Evolutionary conservation across 1,284 basidiomycete genomes (phyloP).

Genomic region (Calocybe gambosa): DNA sequence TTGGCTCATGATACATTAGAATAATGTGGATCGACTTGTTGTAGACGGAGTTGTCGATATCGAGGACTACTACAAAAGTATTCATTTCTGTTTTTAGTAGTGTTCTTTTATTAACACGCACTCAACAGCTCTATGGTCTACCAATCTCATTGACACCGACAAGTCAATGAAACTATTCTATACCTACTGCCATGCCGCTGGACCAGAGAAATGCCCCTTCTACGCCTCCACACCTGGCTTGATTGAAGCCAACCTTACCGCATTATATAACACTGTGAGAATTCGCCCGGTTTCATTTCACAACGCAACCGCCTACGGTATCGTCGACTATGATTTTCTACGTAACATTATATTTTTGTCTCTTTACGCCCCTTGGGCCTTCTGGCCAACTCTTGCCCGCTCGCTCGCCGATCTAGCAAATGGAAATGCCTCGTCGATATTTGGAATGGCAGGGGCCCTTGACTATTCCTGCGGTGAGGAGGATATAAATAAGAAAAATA

Average conservation of each 20-base stretch:
- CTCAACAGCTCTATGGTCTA: conserved; percentile 20
- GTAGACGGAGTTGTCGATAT: conserved; percentile 35
- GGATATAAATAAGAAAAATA: conserved; percentile 10
- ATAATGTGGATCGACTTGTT: conserved; percentile 32
- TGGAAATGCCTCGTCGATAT: conserved; percentile 27
- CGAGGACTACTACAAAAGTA: conserved; percentile 28
- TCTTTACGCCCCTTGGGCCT: conserved; percentile 30
- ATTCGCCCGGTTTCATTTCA: conserved; percentile 18
- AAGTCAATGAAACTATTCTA: conserved; percentile 23
- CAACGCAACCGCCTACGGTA: conserved; percentile 15
- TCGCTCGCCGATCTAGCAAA: conserved; percentile 32
- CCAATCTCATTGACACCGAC: conserved; percentile 21
- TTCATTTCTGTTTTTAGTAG: background rate
- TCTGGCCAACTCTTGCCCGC: conserved; percentile 29
- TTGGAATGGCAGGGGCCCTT: conserved; percentile 17
- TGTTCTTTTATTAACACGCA: too few species aligned
- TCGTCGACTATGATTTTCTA: conserved; percentile 18
- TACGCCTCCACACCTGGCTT: conserved; percentile 19
- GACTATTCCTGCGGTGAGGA: conserved; percentile 23
- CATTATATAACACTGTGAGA: conserved; percentile 16
- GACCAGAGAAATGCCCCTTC: conserved; percentile 21
- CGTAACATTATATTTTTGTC: conserved; percentile 25
- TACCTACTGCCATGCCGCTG: conserved; percentile 20
- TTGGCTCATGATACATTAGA: conserved; percentile 18
- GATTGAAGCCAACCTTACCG: conserved; percentile 21